Evolutionary conservation across 371 early-diverging fungal species (phyloP).

Genomic region (Mucor lusitanicus): DNA sequence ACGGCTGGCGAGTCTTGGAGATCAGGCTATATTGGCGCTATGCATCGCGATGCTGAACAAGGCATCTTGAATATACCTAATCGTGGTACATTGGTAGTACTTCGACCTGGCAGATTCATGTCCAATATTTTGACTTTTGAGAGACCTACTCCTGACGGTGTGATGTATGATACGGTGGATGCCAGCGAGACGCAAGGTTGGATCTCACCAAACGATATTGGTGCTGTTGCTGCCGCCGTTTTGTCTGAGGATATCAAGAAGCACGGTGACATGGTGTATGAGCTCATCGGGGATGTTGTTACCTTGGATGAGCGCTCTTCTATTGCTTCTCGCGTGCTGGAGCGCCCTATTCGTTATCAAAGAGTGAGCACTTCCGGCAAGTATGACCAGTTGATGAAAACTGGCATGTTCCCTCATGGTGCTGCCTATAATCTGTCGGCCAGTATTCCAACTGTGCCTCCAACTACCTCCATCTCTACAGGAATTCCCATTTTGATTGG

Average conservation of each 20-base stretch:
- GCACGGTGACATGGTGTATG: constrained; percentile 22
- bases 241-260: constrained; percentile 20
- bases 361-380: neutral
- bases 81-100: constrained; percentile 24
- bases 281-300: constrained; percentile 4
- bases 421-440: neutral
- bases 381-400: neutral
- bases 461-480: neutral
- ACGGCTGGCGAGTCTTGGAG: constrained; percentile 21
- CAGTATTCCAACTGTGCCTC: neutral
- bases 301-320: constrained; percentile 4
- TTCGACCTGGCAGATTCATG: constrained; percentile 42
- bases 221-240: constrained; percentile 22
- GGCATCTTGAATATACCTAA: constrained; percentile 23
- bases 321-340: constrained; percentile 8
- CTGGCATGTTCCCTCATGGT: neutral
- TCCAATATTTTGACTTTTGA: constrained; percentile 21
- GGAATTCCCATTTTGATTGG: neutral
- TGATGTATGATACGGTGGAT: constrained; percentile 7
- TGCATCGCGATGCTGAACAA: constrained; percentile 29
- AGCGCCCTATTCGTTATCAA: constrained; percentile 9
- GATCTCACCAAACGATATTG: constrained; percentile 30
- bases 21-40: constrained; percentile 1
- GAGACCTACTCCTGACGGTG: neutral
- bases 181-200: constrained; percentile 1